Evolutionary conservation across 805 yeast species (phyloP).

Genomic region (Blastobotrys muscicola): DNA sequence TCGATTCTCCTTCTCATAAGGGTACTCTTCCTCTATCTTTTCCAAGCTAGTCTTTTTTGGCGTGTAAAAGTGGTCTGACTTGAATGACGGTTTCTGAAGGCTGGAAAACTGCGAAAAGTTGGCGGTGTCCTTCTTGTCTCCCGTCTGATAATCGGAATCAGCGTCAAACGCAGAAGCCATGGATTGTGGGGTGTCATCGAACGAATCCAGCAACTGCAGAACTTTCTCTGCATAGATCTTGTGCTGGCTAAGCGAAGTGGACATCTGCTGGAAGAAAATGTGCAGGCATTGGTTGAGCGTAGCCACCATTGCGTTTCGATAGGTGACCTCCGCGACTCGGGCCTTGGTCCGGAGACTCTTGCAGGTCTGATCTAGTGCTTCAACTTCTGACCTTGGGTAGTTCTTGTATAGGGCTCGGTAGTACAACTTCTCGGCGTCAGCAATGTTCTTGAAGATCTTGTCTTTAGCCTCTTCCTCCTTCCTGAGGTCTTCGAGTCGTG

Average conservation of each 20-base stretch:
- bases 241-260: neutral
- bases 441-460: conserved; percentile 3
- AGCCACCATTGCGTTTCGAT: conserved; percentile 6
- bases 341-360: conserved; percentile 7
- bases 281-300: conserved; percentile 9
- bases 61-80: no score
- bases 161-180: no score
- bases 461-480: conserved; percentile 13
- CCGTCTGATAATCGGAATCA: no score
- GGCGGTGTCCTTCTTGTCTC: no score
- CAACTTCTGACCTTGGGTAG: conserved; percentile 7
- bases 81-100: no score
- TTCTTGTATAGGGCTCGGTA: conserved; percentile 16
- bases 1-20: no score
- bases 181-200: conserved; percentile 1
- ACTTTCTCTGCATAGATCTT: conserved; percentile 3
- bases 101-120: no score
- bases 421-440: conserved; percentile 12
- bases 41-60: no score
- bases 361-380: conserved; percentile 8
- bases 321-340: conserved; percentile 5
- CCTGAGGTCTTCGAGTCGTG: conserved; percentile 14
- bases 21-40: no score
- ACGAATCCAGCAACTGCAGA: conserved; percentile 2
- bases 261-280: conserved; percentile 5